Evolutionary conservation across 2,329 filamentous ascomycete genomes (phyloP), one percentile per base, ranked within the genome.

Genomic region (Penicillium freii): DNA sequence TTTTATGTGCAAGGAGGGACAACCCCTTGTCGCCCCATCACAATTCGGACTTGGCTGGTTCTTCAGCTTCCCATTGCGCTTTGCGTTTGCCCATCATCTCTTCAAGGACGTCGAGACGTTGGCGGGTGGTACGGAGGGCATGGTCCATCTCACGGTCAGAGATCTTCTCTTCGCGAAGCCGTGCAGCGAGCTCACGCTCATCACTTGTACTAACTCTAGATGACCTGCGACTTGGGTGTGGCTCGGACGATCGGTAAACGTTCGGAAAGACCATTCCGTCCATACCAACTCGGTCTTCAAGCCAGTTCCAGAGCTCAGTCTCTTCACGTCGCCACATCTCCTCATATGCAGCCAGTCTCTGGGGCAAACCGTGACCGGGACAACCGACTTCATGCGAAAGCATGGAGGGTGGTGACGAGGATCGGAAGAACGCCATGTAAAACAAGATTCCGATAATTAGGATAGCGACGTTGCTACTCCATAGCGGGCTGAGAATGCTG

Each of bases 301-400:
- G 78, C 92, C 92, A 97, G 57, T 90, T 87, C 92, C 92, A 97
- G 10, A 97, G 78, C 66, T 94, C 91, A 63, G 85, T 91, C 71
- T 97, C 92, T 73, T 97, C 91, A 40, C 85, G 81, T 36, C 86
- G 83, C 92, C 93, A 99, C 69, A 97, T 89, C 75, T 96, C 90
- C 65, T 97, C 92, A 71, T 97, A 97, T 0, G 90, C 91, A 2
- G 88, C 86, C 17, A 92, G 77, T 6, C 92, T 84, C 54, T 92
- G 86, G 0, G 89, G 83, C 4, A 78, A 70, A 1, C 75, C 69
- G 55, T 79, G 69, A 17, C 75, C 74, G 0, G 74, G 69, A 25
- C 73, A 74, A 8, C 75, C 73, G 1, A 78, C 65, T 21, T 72
- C 73, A 54, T 69, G 65, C 1, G 61, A 77, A 61, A 66, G 75